A percentile compares a stretch with the other conserved stretches of the same genome.
Evolutionary conservation across 2,329 filamentous ascomycete genomes (phyloP).

Genomic region (Colletotrichum ledebouriae): DNA sequence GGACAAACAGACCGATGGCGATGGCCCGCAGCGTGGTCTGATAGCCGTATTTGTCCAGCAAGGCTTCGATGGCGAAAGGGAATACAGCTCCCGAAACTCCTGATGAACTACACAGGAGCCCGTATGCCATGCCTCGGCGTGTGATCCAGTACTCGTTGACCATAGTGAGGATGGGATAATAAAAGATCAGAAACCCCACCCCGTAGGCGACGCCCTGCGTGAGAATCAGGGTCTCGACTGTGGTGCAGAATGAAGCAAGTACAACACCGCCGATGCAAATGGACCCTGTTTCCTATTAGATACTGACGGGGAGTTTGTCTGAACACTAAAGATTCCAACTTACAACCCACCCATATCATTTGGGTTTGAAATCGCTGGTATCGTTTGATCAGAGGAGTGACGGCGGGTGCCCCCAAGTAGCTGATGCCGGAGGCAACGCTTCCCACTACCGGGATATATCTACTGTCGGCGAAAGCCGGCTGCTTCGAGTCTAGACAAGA

Average conservation of each 20-base stretch:
- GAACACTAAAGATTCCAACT: rapidly evolving
- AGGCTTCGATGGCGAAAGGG: conserved; percentile 57
- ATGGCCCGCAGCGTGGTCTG: conserved; percentile 56
- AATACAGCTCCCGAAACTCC: conserved; percentile 63
- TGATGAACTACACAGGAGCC: conserved; percentile 62
- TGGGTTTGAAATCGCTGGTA: conserved; percentile 50
- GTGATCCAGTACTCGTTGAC: conserved; percentile 62
- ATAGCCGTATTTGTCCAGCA: conserved; percentile 58
- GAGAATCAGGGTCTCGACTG: conserved; percentile 52
- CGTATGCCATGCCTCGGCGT: conserved; percentile 61
- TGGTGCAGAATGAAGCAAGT: conserved; percentile 51
- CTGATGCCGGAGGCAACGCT: conserved; percentile 49
- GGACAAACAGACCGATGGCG: conserved; percentile 53
- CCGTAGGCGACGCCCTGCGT: conserved; percentile 55
- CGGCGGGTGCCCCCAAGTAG: conserved; percentile 52
- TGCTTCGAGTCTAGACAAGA: conserved; percentile 42
- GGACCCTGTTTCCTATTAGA: conserved; percentile 47
- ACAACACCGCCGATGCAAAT: conserved; percentile 55
- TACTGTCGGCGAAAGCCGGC: conserved; percentile 47
- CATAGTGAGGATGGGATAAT: conserved; percentile 54
- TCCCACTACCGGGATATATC: conserved; percentile 48
- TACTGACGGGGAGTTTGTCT: background rate
- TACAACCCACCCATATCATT: conserved; percentile 52
- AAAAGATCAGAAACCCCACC: conserved; percentile 55
- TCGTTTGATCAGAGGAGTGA: conserved; percentile 51